Base-by-base conservation (phyloP, 164 flowering plant species). In the Annona cherimola region DNA sequence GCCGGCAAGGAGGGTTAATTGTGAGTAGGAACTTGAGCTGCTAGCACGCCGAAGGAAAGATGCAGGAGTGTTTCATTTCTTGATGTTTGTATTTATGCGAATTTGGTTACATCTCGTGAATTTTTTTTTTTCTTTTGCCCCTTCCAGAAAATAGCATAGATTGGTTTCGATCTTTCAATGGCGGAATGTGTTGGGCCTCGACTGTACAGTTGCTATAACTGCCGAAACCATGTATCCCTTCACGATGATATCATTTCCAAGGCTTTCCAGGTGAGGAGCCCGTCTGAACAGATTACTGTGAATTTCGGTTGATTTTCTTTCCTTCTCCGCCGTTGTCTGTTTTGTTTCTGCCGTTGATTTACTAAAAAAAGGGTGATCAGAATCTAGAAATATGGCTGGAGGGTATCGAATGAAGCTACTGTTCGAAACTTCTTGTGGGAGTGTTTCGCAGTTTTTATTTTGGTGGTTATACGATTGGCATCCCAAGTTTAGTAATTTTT, bases 161-260 rank as follows among this genome's bases (percentile, higher is more conserved):
- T 55, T 18, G 66, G 60, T 61, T 68, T 50, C 50, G 64, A 63
- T 76, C 63, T 61, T 42, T 2, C 50, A 57, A 84, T 87, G 90
- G 88, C 79, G 69, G 85, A 81, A 41, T 63, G 80, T 63, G 71
- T 79, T 65, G 88, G 89, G 42, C 89, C 89, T 19, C 77, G 89
- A 68, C 61, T 88, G 75, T 90, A 86, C 76, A 82, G 89, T 71
- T 90, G 96, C 85, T 83, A 80, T 50, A 85, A 81, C 75, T 90
- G 93, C 79, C 70, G 88, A 75, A 90, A 83, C 79, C 84, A 86
- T 76, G 85, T 90, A 73, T 81, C 89, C 35, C 83, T 88, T 83
- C 93, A 85, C 42, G 90, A 84, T 50, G 92, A 90, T 79, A 71
- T 90, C 63, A 80, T 89, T 69, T 86, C 90, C 54, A 90, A 89